Base-by-base conservation (phyloP, 164 flowering plant species). In the Echeveria elegans region DNA sequence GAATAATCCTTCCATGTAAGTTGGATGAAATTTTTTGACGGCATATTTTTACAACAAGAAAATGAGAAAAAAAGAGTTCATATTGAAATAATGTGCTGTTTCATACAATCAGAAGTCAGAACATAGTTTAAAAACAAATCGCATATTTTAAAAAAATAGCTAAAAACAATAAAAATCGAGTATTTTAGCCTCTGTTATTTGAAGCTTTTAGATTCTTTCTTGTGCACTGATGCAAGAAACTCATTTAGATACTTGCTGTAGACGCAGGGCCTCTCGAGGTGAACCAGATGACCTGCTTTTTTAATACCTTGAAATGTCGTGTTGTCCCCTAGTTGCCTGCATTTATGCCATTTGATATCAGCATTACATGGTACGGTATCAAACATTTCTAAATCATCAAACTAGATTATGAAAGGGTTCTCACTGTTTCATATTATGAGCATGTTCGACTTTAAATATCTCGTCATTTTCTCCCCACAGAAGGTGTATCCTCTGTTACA, bases 281-380 rank as follows among this genome's bases (percentile, higher is more conserved):
- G 99, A 75, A 83, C 97, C 74, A 94, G 81, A 73, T 95, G 99
- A 53, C 99, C 99, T 6, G 86, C 96, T 66, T 89, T 88, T 81
- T 77, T 69, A 76, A 95, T 89, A 59, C 82, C 73, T 65, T 86
- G 52, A 48, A 82, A 53, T 26, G 89, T 85, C 23, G 87, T 82
- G 18, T 80, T 82, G 8, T 80, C 89, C 34, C 97, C 99, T 48
- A 95, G 72, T 75, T 89, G 84, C 83, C 99, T 94, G 84, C 47
- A 50, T 14, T 30, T 38, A 16, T 47, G 41, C 26, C 41, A 48
- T 47, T 5, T 21, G 37, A 36, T 36, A 37, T 63, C 24, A 34
- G 9, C 14, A 53, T 62, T 62, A 29, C 40, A 21, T 14, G 6
- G 7, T 30, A n/a, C n/a, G n/a, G 1, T 15, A 62, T 48, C 53